These are phyloP conservation scores for Sphaerulina vaccinii DNA, from an alignment of 2,329 filamentous ascomycete species.

Conservation along the genomic window DNA sequence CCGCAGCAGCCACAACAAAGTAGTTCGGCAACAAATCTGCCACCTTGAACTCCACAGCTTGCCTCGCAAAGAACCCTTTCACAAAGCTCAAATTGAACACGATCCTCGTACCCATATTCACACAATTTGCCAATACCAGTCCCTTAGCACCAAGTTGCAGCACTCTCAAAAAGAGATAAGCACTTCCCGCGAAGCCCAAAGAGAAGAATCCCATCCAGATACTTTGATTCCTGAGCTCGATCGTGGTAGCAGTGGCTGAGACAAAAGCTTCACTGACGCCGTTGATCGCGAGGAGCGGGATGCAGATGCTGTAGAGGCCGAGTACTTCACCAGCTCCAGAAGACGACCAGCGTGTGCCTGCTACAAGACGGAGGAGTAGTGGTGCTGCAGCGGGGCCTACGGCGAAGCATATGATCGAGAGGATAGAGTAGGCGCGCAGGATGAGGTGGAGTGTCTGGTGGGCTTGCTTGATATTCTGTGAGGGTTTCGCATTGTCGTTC, in stretches of 20 bases:
- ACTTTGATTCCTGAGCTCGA: constrained; percentile 74
- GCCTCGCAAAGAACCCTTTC: constrained; percentile 56
- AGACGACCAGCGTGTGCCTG: constrained; percentile 72
- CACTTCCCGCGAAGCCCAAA: constrained; percentile 68
- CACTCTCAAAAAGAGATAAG: constrained; percentile 71
- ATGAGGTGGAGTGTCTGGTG: constrained; percentile 60
- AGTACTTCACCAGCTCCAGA: constrained; percentile 73
- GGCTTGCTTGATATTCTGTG: constrained; percentile 39
- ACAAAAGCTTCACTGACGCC: constrained; percentile 92
- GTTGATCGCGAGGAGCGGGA: constrained; percentile 88
- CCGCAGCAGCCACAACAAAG: constrained; percentile 39
- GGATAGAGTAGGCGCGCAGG: constrained; percentile 69
- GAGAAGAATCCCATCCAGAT: constrained; percentile 84
- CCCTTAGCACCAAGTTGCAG: constrained; percentile 71
- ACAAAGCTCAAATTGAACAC: constrained; percentile 78
- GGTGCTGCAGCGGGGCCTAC: constrained; percentile 76
- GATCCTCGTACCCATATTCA: constrained; percentile 87
- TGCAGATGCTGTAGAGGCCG: constrained; percentile 83
- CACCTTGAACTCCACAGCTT: constrained; percentile 38
- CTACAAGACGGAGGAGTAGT: constrained; percentile 69
- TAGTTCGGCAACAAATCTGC: constrained; percentile 34
- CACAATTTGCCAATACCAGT: constrained; percentile 78
- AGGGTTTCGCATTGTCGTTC: background rate
- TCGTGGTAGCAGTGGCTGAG: constrained; percentile 74
- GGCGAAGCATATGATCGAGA: constrained; percentile 66